Percentiles rank a stretch among this genome's conserved stretches.
These are phyloP conservation scores for Avicennia marina DNA, from an alignment of 257 asterid species.

Conservation along the genomic window DNA sequence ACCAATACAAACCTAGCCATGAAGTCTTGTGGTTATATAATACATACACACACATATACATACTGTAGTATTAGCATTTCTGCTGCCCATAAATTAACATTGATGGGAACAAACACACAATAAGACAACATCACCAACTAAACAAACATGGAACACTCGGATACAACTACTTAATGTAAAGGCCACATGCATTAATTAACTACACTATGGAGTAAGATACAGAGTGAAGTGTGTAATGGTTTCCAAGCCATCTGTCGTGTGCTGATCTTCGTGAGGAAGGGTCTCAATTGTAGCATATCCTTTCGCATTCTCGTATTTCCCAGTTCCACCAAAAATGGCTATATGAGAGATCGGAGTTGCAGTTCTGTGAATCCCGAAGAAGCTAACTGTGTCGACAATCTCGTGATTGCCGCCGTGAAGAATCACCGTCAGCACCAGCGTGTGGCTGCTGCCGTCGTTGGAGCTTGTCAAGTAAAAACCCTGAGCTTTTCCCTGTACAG, in stretches of 20 bases:
- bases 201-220: constrained; percentile 59
- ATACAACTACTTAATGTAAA: too few relatives aligned
- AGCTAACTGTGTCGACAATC: constrained; percentile 56
- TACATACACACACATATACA: too few relatives aligned
- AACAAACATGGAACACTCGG: too few relatives aligned
- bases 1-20: too few relatives aligned
- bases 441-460: constrained; percentile 77
- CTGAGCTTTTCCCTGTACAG: constrained; percentile 64
- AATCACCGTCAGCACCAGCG: constrained; percentile 60
- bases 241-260: constrained; percentile 74
- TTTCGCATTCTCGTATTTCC: constrained; percentile 61
- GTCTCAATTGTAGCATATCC: constrained; percentile 83
- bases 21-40: too few relatives aligned
- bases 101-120: too few relatives aligned
- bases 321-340: constrained; percentile 81
- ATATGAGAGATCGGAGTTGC: constrained; percentile 74
- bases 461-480: constrained; percentile 86
- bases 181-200: too few relatives aligned
- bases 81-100: too few relatives aligned
- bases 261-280: constrained; percentile 64
- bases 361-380: constrained; percentile 82
- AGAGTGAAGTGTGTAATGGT: constrained; percentile 79
- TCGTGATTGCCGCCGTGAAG: constrained; percentile 53
- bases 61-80: too few relatives aligned
- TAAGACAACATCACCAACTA: too few relatives aligned